A percentile compares a stretch with the other conserved stretches of the same genome.
phyloP scores from a whole-genome alignment of 2,329 filamentous ascomycete genomes.

The Sporothrix humicola region DNA sequence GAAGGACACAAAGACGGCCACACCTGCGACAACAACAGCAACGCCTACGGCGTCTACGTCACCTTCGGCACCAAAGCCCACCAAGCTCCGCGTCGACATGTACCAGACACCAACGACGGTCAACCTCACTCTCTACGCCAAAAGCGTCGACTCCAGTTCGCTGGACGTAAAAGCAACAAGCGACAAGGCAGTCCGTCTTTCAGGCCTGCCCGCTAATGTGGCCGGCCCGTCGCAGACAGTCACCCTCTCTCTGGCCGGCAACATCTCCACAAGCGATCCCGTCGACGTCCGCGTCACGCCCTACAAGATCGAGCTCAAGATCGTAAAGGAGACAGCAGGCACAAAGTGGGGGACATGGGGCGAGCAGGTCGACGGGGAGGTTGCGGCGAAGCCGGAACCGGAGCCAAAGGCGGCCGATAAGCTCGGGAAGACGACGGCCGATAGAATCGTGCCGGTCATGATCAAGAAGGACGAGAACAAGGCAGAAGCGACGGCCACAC shows the following conservation, averaged over 20 bases:
- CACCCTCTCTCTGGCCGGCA: constrained; percentile 40
- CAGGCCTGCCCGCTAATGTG: constrained; percentile 37
- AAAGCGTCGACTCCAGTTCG: constrained; percentile 45
- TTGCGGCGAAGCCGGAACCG: no score
- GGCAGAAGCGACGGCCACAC: not conserved
- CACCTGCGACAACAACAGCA: no score
- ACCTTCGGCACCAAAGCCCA: not conserved
- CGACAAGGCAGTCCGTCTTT: constrained; percentile 36
- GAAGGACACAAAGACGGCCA: not conserved
- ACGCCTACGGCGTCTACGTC: no score
- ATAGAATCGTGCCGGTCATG: not conserved
- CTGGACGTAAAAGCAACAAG: constrained; percentile 22
- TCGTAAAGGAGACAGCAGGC: constrained; percentile 42
- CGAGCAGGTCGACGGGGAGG: constrained; percentile 35
- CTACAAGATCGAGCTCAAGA: constrained; percentile 46
- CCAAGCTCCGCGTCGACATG: constrained; percentile 49
- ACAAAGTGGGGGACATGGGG: constrained; percentile 46
- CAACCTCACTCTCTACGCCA: constrained; percentile 50
- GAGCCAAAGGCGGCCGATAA: no score
- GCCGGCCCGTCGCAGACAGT: constrained; percentile 33
- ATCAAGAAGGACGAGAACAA: not conserved
- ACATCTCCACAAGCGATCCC: constrained; percentile 39
- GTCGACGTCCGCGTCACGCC: constrained; percentile 41
- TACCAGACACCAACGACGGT: constrained; percentile 50
- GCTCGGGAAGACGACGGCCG: no score